Percentiles rank a stretch among this genome's conserved stretches.
Evolutionary conservation across 228 moss, liverwort and hornwort species (phyloP).

Genomic region (Sphagnum magellanicum): DNA sequence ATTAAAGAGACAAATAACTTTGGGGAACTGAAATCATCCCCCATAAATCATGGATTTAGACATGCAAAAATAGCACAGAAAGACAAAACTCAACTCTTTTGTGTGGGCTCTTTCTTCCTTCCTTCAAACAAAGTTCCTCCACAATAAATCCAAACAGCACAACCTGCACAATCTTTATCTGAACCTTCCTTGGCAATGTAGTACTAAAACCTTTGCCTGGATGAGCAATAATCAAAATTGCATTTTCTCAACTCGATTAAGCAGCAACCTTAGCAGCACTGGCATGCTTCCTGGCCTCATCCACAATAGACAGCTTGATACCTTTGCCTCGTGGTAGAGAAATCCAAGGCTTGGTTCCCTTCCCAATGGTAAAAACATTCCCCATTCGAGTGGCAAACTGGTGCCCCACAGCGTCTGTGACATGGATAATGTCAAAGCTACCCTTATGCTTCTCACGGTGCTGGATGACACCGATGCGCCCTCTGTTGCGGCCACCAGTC

Average conservation of each 20-base stretch:
- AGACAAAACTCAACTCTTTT: no score
- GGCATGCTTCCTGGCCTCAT: slow-evolving; percentile 79
- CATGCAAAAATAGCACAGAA: no score
- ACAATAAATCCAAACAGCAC: no score
- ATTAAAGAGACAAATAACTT: no score
- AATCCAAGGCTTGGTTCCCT: slow-evolving; percentile 73
- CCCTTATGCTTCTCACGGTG: slow-evolving; percentile 99
- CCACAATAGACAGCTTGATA: slow-evolving; percentile 90
- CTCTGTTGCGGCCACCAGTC: slow-evolving; percentile 82
- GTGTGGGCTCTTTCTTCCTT: no score
- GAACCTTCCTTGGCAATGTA: no score
- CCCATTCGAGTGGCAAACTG: slow-evolving; percentile 97
- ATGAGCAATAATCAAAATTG: slow-evolving; percentile 10
- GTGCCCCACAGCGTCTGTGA: slow-evolving; percentile 67
- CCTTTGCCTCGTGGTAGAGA: slow-evolving; percentile 91
- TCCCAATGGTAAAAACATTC: slow-evolving; percentile 83
- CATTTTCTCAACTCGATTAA: slow-evolving; percentile 9
- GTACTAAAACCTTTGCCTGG: slow-evolving; percentile 2
- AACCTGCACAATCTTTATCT: no score
- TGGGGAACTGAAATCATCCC: no score
- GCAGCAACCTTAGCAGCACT: slow-evolving; percentile 66
- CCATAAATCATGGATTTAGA: no score
- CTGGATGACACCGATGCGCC: slow-evolving; percentile 83
- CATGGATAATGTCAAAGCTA: slow-evolving; percentile 92
- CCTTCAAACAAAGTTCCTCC: no score